Conservation (phyloP, 2,329 filamentous ascomycete genomes). For the Periconia sp. region DNA sequence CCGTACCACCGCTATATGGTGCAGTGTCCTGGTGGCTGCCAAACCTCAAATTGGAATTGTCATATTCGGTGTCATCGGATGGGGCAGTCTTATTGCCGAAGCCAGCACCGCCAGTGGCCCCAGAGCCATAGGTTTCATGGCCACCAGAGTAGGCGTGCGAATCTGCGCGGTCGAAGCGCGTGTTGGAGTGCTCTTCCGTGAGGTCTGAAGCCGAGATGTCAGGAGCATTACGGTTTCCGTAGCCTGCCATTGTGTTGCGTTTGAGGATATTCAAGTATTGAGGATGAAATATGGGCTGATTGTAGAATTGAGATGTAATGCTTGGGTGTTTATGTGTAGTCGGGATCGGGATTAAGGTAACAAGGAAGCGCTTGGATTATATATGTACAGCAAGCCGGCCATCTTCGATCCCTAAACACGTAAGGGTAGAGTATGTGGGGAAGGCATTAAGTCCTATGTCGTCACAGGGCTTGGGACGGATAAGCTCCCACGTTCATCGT, state of each 20-base stretch:
- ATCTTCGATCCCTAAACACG: not conserved
- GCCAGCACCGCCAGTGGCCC: constrained; percentile 40
- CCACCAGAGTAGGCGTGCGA: constrained; percentile 35
- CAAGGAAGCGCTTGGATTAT: too few species aligned
- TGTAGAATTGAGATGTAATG: not conserved
- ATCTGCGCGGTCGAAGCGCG: constrained; percentile 33
- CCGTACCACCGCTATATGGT: constrained; percentile 28
- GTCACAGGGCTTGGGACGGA: constrained; percentile 28
- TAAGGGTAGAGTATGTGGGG: not conserved
- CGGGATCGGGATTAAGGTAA: too few species aligned
- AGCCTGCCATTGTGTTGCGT: constrained; percentile 34
- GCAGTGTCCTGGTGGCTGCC: constrained; percentile 25
- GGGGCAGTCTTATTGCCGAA: constrained; percentile 44
- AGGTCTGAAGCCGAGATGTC: constrained; percentile 23
- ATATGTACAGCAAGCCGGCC: too few species aligned
- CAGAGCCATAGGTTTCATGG: constrained; percentile 38
- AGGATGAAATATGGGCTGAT: not conserved
- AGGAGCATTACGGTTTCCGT: constrained; percentile 42
- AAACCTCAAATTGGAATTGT: constrained; percentile 26
- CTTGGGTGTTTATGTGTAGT: too few species aligned
- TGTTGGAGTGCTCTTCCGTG: constrained; percentile 29
- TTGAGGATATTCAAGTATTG: not conserved
- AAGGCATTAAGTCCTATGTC: constrained; percentile 33
- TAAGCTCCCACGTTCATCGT: constrained; percentile 12
- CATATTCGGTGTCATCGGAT: constrained; percentile 9